Conservation (phyloP, 257 asterid species). For the Verbena officinalis region DNA sequence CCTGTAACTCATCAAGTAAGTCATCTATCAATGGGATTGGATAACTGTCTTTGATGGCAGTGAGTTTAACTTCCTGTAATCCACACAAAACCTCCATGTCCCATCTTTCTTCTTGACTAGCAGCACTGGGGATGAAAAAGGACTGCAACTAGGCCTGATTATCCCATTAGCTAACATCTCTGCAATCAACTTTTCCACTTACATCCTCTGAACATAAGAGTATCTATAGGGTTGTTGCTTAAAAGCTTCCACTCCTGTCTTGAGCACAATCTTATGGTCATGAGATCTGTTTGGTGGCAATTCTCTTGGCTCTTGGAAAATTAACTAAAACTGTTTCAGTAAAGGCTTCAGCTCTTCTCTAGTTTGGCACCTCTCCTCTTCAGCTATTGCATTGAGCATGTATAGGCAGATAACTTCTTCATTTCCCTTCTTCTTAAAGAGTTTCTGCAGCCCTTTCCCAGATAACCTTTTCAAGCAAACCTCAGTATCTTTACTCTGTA, state of each 20-base stretch:
- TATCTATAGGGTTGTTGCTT: background rate
- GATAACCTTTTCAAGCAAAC: background rate
- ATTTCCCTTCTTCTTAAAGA: background rate
- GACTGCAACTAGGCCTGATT: background rate
- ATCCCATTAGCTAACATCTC: background rate
- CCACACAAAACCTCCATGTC: too few relatives aligned
- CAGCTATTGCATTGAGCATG: background rate
- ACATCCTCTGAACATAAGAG: background rate
- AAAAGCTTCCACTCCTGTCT: background rate
- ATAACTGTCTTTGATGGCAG: background rate
- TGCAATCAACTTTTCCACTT: background rate
- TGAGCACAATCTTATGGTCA: background rate
- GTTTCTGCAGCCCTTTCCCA: too few relatives aligned
- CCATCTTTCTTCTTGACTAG: too few relatives aligned
- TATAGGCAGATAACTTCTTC: background rate
- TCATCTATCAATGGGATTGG: background rate
- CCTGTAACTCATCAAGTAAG: background rate
- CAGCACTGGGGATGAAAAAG: background rate
- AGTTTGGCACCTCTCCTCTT: background rate
- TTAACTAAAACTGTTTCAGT: background rate
- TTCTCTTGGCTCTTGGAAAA: background rate
- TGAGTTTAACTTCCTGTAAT: too few relatives aligned
- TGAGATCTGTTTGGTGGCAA: background rate
- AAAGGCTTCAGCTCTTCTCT: background rate
- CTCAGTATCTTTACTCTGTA: too few relatives aligned